phyloP scores from a whole-genome alignment of 192 early-diverging fungal species.

The Geranomyces michiganensis region DNA sequence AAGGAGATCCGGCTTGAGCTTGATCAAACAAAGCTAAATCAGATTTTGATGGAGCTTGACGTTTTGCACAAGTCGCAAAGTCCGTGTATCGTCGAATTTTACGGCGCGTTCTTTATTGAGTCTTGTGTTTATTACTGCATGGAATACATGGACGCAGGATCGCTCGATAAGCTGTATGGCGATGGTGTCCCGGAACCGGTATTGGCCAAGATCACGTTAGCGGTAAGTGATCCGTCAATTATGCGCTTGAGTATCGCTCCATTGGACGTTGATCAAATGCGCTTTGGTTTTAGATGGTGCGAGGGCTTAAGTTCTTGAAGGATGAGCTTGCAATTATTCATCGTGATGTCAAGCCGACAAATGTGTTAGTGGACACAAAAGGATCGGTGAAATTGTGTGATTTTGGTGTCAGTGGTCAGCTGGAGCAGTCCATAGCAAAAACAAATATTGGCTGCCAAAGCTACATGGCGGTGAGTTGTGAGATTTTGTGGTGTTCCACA shows the following conservation, averaged over 20 bases:
- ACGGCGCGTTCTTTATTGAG: slow-evolving; percentile 95
- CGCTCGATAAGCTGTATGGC: slow-evolving; percentile 82
- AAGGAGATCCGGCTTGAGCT: slow-evolving; percentile 93
- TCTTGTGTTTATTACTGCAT: slow-evolving; percentile 97
- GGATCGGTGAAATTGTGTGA: slow-evolving; percentile 96
- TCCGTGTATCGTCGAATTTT: slow-evolving; percentile 95
- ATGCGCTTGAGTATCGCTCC: too few species aligned
- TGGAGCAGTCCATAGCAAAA: slow-evolving; percentile 82
- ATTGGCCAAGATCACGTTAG: slow-evolving; percentile 71
- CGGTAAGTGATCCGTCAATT: slow-evolving; percentile 64
- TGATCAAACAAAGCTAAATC: slow-evolving; percentile 83
- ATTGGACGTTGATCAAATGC: slow-evolving; percentile 7
- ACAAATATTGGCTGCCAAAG: slow-evolving; percentile 93
- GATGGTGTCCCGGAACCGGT: slow-evolving; percentile 82
- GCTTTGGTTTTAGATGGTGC: slow-evolving; percentile 81
- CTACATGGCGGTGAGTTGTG: slow-evolving; percentile 86
- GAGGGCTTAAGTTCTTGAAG: slow-evolving; percentile 84
- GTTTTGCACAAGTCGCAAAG: slow-evolving; percentile 86
- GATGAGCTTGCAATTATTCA: slow-evolving; percentile 88
- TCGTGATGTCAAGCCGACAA: slow-evolving; percentile 96
- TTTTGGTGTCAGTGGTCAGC: slow-evolving; percentile 92
- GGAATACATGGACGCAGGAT: slow-evolving; percentile 98
- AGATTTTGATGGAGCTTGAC: slow-evolving; percentile 96
- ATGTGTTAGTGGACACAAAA: slow-evolving; percentile 80
- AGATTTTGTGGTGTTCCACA: too few species aligned